A percentile compares a stretch with the other conserved stretches of the same genome.
phyloP scores from a whole-genome alignment of 1,284 basidiomycete species.

The Ustilago loliicola region DNA sequence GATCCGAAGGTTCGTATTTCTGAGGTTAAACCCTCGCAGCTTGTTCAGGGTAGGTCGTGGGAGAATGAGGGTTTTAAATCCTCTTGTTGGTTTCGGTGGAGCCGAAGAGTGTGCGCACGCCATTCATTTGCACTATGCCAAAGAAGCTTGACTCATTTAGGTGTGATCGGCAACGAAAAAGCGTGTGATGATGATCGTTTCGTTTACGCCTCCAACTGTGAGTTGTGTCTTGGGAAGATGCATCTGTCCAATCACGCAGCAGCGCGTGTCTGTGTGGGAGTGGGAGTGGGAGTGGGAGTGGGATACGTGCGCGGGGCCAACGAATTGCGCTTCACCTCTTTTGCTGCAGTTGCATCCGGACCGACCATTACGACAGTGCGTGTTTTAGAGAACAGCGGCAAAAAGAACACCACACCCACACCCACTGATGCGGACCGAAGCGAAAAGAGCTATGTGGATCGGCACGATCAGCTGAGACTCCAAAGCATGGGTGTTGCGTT shows the following conservation, averaged over 20 bases:
- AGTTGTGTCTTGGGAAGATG: background rate
- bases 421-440: too few relatives aligned
- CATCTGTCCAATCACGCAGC: background rate
- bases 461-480: background rate
- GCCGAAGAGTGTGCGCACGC: background rate
- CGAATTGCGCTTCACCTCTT: background rate
- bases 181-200: background rate
- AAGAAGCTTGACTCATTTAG: background rate
- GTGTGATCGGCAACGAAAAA: background rate
- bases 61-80: too few relatives aligned
- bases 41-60: too few relatives aligned
- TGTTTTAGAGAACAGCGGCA: background rate
- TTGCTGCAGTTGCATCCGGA: slow-evolving; percentile 1
- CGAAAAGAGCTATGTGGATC: background rate
- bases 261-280: background rate
- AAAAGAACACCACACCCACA: background rate
- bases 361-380: background rate
- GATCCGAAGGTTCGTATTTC: background rate
- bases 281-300: background rate
- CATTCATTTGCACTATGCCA: background rate
- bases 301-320: background rate
- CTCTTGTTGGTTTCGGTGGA: background rate
- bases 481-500: background rate
- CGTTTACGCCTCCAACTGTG: background rate
- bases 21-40: background rate